Conservation (phyloP, 2,329 filamentous ascomycete species). For the Paecilomyces niveus region DNA sequence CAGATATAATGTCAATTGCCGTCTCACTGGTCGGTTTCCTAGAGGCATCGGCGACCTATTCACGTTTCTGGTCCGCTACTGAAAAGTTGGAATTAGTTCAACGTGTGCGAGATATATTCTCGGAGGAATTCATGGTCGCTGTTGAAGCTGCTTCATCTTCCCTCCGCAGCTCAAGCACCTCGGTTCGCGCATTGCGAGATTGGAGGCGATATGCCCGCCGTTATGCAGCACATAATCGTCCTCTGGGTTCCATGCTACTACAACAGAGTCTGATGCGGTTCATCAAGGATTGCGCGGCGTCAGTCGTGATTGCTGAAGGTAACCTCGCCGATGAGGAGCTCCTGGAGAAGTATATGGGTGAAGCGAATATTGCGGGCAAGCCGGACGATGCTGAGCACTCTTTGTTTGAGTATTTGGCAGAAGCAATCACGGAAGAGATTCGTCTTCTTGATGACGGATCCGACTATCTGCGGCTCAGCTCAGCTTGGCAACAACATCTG, state of each 20-base stretch:
- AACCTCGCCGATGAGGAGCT: constrained; percentile 57
- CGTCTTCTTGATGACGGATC: constrained; percentile 78
- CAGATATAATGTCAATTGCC: constrained; percentile 66
- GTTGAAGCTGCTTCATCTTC: constrained; percentile 87
- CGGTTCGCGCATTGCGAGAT: constrained; percentile 62
- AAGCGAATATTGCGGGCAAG: constrained; percentile 41
- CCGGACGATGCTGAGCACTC: constrained; percentile 30
- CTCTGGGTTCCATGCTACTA: constrained; percentile 83
- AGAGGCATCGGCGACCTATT: constrained; percentile 69
- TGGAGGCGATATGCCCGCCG: constrained; percentile 84
- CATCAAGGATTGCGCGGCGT: constrained; percentile 68
- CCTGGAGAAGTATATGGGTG: constrained; percentile 64
- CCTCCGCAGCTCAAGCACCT: constrained; percentile 68
- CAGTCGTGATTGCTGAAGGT: constrained; percentile 60
- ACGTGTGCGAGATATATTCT: constrained; percentile 64
- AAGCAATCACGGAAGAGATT: constrained; percentile 74
- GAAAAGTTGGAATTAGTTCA: constrained; percentile 69
- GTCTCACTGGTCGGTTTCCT: constrained; percentile 88
- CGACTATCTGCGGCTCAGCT: constrained; percentile 82
- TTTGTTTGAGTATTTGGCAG: constrained; percentile 54
- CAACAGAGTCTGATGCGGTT: constrained; percentile 85
- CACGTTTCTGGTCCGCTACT: constrained; percentile 70
- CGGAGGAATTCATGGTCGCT: constrained; percentile 75
- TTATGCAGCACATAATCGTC: constrained; percentile 71
- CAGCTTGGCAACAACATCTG: constrained; percentile 76